These are phyloP conservation scores for Sparassis latifolia DNA, from an alignment of 1,284 basidiomycete species.

Conservation along the genomic window DNA sequence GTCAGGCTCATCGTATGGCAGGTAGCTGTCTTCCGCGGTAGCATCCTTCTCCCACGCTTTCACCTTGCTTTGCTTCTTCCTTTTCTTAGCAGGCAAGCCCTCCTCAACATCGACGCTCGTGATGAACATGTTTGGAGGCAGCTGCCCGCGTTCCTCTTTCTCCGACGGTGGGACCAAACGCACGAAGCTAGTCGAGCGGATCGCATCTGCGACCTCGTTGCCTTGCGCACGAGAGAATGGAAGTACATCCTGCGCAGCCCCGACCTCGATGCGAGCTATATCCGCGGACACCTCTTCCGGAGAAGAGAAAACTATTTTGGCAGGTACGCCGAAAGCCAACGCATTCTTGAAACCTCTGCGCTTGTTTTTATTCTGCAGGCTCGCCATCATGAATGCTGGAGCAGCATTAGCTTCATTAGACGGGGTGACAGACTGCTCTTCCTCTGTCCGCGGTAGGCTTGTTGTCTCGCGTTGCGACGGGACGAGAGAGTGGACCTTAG, in stretches of 20 bases:
- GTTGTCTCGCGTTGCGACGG: not conserved
- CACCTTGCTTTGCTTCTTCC: slow-evolving; percentile 12
- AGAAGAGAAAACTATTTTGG: slow-evolving; percentile 54
- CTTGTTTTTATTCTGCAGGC: slow-evolving; percentile 70
- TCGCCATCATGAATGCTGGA: slow-evolving; percentile 38
- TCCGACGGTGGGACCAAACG: slow-evolving; percentile 62
- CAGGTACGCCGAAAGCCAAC: slow-evolving; percentile 38
- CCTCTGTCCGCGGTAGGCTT: not conserved
- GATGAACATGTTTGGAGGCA: slow-evolving; percentile 61
- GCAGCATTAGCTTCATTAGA: not conserved
- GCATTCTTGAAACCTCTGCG: slow-evolving; percentile 56
- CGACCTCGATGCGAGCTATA: not conserved
- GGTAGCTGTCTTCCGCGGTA: slow-evolving; percentile 11
- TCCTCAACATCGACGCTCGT: slow-evolving; percentile 64
- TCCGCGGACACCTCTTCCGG: slow-evolving; percentile 1
- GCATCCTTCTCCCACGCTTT: slow-evolving; percentile 7
- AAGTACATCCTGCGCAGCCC: slow-evolving; percentile 3
- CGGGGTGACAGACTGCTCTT: not conserved
- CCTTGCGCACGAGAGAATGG: slow-evolving; percentile 9
- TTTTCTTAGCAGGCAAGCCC: slow-evolving; percentile 22
- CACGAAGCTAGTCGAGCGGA: slow-evolving; percentile 11
- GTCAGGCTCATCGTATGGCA: slow-evolving; percentile 18
- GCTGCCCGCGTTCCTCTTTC: slow-evolving; percentile 37
- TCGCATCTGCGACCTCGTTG: slow-evolving; percentile 5
- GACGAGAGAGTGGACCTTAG: slow-evolving; percentile 9